Percentiles rank a stretch among this genome's conserved stretches.
Conservation (phyloP, 441 rosid genomes). For the Macaranga tanarius region DNA sequence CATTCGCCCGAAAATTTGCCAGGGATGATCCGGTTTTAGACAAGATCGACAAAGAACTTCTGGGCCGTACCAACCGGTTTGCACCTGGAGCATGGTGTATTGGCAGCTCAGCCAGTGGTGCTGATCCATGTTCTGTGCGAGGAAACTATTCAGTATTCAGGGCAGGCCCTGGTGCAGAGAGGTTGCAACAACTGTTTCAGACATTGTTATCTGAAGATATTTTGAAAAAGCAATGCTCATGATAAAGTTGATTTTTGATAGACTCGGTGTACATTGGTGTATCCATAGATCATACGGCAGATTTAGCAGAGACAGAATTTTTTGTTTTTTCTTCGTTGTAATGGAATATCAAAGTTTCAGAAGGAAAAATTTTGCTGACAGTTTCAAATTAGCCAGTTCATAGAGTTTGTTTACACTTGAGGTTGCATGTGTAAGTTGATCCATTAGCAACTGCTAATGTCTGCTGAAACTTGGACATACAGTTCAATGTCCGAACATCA, state of each 20-base stretch:
- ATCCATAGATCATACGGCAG: conserved; percentile 31
- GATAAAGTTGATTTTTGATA: conserved; percentile 28
- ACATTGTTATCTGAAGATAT: conserved; percentile 59
- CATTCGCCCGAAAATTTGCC: conserved; percentile 83
- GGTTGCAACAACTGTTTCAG: conserved; percentile 60
- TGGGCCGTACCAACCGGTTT: conserved; percentile 62
- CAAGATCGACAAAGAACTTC: conserved; percentile 80
- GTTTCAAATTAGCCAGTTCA: background rate
- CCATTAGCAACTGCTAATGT: background rate
- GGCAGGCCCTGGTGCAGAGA: conserved; percentile 78
- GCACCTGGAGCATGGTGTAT: conserved; percentile 90
- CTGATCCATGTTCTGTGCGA: conserved; percentile 63
- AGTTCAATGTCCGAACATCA: conserved; percentile 11
- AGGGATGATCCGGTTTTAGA: conserved; percentile 72
- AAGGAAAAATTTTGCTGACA: background rate
- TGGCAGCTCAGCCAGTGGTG: conserved; percentile 57
- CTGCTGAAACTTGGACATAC: background rate
- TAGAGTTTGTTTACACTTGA: background rate
- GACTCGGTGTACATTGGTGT: conserved; percentile 40
- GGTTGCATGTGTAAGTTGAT: background rate
- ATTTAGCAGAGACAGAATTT: conserved; percentile 17
- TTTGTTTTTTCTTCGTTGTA: conserved; percentile 11
- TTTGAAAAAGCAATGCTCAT: conserved; percentile 59
- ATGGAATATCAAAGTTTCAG: background rate
- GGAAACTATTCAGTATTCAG: conserved; percentile 64